These are phyloP conservation scores for Saussurea involucrata DNA, from an alignment of 129 eudicot species.

Conservation along the genomic window DNA sequence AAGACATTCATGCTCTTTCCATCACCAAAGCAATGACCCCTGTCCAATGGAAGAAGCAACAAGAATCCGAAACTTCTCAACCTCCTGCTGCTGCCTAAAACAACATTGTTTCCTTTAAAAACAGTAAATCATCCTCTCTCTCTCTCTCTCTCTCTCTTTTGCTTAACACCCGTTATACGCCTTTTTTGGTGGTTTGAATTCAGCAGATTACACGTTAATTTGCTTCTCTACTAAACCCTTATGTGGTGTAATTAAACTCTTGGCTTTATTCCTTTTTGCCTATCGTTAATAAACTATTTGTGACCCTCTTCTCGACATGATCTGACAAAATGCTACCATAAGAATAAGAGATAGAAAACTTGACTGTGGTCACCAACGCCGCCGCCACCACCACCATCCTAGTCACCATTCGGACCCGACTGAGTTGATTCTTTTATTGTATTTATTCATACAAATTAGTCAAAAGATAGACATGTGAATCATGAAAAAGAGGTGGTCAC, in stretches of 20 bases:
- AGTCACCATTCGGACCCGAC: too few species aligned
- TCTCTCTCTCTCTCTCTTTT: slow-evolving; percentile 8
- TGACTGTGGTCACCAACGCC: too few species aligned
- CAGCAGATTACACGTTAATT: background rate
- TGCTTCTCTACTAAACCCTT: background rate
- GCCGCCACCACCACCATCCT: too few species aligned
- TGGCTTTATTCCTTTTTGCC: background rate
- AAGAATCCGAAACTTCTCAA: slow-evolving; percentile 51
- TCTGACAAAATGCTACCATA: background rate
- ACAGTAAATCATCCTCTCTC: background rate
- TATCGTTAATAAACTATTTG: background rate
- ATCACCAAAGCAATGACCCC: slow-evolving; percentile 81
- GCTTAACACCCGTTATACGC: slow-evolving; percentile 4
- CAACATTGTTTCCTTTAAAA: background rate
- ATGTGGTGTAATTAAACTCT: background rate
- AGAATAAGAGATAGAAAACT: too few species aligned
- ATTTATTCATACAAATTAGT: too few species aligned
- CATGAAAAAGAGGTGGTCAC: too few species aligned
- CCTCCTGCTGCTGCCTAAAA: slow-evolving; percentile 42
- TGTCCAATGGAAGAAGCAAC: slow-evolving; percentile 82
- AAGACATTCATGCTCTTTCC: slow-evolving; percentile 92
- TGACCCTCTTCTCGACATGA: background rate
- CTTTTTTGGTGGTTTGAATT: slow-evolving; percentile 11
- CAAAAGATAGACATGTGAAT: too few species aligned
- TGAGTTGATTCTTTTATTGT: too few species aligned